phyloP scores from a whole-genome alignment of 2,329 filamentous ascomycete genomes.

The Coniochaeta hoffmannii region DNA sequence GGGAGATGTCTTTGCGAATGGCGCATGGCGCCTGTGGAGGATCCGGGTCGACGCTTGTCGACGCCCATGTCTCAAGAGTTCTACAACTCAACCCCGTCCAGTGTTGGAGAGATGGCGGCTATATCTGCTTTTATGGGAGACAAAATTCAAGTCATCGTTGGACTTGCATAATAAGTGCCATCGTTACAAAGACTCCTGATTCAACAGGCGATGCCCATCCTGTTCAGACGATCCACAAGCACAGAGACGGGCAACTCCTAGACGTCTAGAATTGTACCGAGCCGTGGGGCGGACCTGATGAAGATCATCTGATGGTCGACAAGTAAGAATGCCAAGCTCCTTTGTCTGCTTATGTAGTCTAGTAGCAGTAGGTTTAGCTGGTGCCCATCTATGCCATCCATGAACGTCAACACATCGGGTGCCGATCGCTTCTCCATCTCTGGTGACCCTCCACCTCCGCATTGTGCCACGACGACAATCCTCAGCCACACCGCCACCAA shows the following conservation, averaged over 20 bases:
- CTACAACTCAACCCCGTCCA: neutral
- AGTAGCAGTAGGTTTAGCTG: too few species aligned
- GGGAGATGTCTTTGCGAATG: neutral
- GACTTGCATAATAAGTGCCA: neutral
- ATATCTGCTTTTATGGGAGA: neutral
- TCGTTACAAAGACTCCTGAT: neutral
- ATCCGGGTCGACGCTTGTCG: neutral
- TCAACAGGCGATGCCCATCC: too few species aligned
- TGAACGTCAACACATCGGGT: neutral
- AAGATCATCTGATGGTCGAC: too few species aligned
- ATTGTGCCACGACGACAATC: too few species aligned
- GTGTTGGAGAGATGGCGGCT: neutral
- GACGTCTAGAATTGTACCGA: too few species aligned
- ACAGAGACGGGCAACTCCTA: too few species aligned
- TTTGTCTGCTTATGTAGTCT: too few species aligned
- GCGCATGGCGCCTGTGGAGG: conserved; percentile 1
- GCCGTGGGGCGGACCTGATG: too few species aligned
- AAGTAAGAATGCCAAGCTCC: too few species aligned
- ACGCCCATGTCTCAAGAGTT: neutral
- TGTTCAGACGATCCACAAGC: too few species aligned
- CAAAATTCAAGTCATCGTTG: neutral
- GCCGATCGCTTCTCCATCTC: neutral
- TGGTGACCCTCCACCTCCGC: too few species aligned
- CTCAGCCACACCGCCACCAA: neutral
- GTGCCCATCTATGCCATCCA: too few species aligned